Evolutionary conservation across 2,329 filamentous ascomycete species (phyloP).

Genomic region (Chaetomiaceae sp.): DNA sequence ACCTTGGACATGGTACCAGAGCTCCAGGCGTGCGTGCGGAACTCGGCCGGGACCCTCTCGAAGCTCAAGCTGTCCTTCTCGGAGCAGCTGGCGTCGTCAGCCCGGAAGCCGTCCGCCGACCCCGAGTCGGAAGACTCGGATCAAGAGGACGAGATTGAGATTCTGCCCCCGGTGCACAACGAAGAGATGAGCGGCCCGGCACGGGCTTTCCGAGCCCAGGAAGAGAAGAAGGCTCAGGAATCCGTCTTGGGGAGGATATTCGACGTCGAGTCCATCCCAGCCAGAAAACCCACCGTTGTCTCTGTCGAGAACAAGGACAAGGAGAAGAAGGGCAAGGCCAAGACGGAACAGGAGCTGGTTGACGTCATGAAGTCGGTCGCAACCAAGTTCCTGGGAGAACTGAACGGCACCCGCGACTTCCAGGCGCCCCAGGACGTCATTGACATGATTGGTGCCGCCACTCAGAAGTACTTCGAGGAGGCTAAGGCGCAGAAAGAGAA

Average conservation of each 20-base stretch:
- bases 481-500: slow-evolving; percentile 18
- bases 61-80: slow-evolving; percentile 58
- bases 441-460: slow-evolving; percentile 47
- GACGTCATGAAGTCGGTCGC: slow-evolving; percentile 39
- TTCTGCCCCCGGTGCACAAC: slow-evolving; percentile 34
- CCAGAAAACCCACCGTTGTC: slow-evolving; percentile 31
- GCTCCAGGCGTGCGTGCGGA: slow-evolving; percentile 51
- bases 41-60: slow-evolving; percentile 51
- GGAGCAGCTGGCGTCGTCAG: slow-evolving; percentile 43
- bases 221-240: slow-evolving; percentile 54
- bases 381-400: slow-evolving; percentile 39
- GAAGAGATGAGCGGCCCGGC: slow-evolving; percentile 40
- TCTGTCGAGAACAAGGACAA: slow-evolving; percentile 13
- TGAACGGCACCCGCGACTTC: slow-evolving; percentile 35
- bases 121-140: slow-evolving; percentile 42
- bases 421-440: slow-evolving; percentile 43
- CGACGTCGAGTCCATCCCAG: slow-evolving; percentile 41
- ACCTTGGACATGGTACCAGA: slow-evolving; percentile 52
- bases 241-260: slow-evolving; percentile 49
- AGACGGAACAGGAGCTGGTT: slow-evolving; percentile 33
- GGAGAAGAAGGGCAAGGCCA: slow-evolving; percentile 22
- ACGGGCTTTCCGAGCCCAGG: slow-evolving; percentile 45
- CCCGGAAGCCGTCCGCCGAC: slow-evolving; percentile 41
- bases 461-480: slow-evolving; percentile 45
- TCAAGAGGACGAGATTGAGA: slow-evolving; percentile 51